These are phyloP conservation scores for Echria macrotheca DNA, from an alignment of 495 filamentous ascomycete genomes.

Conservation along the genomic window DNA sequence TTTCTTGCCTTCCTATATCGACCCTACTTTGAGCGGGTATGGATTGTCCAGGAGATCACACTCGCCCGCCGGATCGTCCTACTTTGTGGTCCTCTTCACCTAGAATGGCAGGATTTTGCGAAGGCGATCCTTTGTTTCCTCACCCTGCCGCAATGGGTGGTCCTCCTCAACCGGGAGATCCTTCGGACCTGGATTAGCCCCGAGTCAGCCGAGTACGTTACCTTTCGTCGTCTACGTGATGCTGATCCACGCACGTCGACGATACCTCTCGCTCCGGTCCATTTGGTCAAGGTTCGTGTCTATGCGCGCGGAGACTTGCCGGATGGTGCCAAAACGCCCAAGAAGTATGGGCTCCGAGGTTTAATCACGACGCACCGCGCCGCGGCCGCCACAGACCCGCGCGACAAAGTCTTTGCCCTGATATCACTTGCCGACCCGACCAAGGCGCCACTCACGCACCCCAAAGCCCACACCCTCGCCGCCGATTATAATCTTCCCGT, in stretches of 20 bases:
- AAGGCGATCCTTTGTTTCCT: background rate
- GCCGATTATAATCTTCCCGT: background rate
- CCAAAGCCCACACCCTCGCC: background rate
- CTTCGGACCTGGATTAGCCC: background rate
- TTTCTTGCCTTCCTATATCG: background rate
- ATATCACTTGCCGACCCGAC: background rate
- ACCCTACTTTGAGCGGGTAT: constrained; percentile 2
- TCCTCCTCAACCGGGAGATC: background rate
- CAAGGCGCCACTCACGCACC: background rate
- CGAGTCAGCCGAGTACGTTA: background rate
- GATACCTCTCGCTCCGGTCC: background rate
- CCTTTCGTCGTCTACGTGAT: background rate
- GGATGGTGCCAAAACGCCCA: background rate
- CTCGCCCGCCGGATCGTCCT: constrained; percentile 1
- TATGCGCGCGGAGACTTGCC: background rate
- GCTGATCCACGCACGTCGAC: background rate
- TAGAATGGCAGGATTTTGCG: background rate
- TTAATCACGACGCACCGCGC: background rate
- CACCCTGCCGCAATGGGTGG: background rate
- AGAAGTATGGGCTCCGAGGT: background rate
- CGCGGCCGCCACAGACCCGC: background rate
- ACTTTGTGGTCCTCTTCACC: background rate
- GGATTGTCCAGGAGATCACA: constrained; percentile 7
- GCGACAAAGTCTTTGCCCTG: constrained; percentile 1
- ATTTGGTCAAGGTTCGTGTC: background rate